Evolutionary conservation across 1,284 basidiomycete genomes (phyloP), one percentile per base, ranked within the genome.

Genomic region (Tilletia horrida): DNA sequence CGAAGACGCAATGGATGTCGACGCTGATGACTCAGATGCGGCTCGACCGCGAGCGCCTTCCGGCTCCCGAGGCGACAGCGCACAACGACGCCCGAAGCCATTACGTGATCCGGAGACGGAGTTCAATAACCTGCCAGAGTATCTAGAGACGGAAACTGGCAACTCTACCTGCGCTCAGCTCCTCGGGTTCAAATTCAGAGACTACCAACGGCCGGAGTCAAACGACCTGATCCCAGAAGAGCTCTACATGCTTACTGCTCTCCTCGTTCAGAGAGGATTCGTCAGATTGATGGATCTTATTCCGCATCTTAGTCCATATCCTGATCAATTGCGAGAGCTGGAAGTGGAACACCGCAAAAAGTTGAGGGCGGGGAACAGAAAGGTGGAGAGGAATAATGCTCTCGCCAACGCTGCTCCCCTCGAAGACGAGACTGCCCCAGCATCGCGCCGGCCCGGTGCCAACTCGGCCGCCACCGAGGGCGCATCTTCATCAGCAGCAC

Each of bases 131-230:
- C 42, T 44, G 31, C 42, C 43, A 14, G 25, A 14, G 13, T 64
- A 4, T n/a, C 63, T 66, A 16, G 42, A 16, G 2, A 21, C 42
- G 75, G 86, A 62, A 83, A 84, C 21, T 86, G 90, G 67, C 85
- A 87, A 78, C 47, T 63, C 62, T 0, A 74, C 72, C 16, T 85
- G 95, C 70, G 90, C 92, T 9, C 92, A 97, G 82, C 89, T 97
- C 1, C 84, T 99, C 14, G 95, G 95, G 23, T 97, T 97, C 86
- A 97, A 98, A 81, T 96, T 96, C 78, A 86, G 86, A 11, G 89
- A 90, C 82, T 97, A 95, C 83, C 89, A 92, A 83, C 71, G 79
- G 75, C 31, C 83, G 79, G 71, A 81, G 73, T 69, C 77, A 72
- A 63, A 85, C 81, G 90, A 83, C 71, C 83, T 50, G 75, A 86